Conservation (phyloP, 2,329 filamentous ascomycete species). For the Delphinella strobiligena region DNA sequence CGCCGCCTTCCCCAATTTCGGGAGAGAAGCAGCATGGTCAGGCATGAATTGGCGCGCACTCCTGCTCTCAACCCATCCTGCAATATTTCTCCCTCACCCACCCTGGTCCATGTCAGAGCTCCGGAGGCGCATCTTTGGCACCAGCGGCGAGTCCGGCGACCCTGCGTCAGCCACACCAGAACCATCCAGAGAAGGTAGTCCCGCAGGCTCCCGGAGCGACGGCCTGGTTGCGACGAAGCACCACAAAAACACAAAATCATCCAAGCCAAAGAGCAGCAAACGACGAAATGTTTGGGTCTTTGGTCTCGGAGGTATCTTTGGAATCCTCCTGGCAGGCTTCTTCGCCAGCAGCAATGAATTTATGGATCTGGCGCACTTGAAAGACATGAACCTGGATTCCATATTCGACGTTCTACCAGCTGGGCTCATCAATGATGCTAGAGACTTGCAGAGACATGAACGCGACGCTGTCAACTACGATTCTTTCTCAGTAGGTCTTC, state of each 20-base stretch:
- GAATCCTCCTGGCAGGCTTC: slow-evolving; percentile 76
- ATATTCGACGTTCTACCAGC: slow-evolving; percentile 80
- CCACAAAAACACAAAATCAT: slow-evolving; percentile 25
- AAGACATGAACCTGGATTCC: slow-evolving; percentile 67
- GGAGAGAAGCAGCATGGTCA: too few species aligned
- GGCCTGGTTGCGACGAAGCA: slow-evolving; percentile 41
- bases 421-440: slow-evolving; percentile 73
- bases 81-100: background rate
- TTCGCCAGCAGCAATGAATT: slow-evolving; percentile 84
- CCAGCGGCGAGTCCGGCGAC: slow-evolving; percentile 12
- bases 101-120: slow-evolving; percentile 18
- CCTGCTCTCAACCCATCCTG: too few species aligned
- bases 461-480: slow-evolving; percentile 84
- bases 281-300: slow-evolving; percentile 75
- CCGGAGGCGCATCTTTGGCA: slow-evolving; percentile 23
- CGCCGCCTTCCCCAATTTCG: background rate
- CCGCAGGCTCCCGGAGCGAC: slow-evolving; percentile 31
- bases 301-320: slow-evolving; percentile 76
- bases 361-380: slow-evolving; percentile 65
- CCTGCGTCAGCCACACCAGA: slow-evolving; percentile 15
- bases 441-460: slow-evolving; percentile 78
- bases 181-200: slow-evolving; percentile 27
- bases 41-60: too few species aligned
- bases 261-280: slow-evolving; percentile 37
- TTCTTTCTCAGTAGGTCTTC: slow-evolving; percentile 80